A percentile compares a stretch with the other conserved stretches of the same genome.
Evolutionary conservation across 108 stramenopile species (phyloP).

Genomic region (Cyclotella distinguenda): DNA sequence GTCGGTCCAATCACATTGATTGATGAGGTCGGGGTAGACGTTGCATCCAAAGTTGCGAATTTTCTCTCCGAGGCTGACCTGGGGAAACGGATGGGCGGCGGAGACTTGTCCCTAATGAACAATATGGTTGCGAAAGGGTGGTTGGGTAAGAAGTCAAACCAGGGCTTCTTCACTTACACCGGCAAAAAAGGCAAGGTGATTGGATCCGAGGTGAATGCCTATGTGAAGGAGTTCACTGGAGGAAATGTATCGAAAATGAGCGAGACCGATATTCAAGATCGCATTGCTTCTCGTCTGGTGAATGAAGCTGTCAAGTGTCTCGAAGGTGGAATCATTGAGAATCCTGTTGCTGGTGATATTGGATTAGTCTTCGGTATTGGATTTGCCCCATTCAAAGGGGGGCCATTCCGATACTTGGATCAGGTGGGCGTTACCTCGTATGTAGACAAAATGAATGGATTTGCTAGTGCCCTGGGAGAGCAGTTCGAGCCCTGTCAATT

Average conservation of each 20-base stretch:
- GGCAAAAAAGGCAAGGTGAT: conserved; percentile 85
- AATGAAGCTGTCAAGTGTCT: conserved; percentile 98
- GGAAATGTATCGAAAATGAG: conserved; percentile 59
- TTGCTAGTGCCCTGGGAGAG: conserved; percentile 90
- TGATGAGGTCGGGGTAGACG: conserved; percentile 94
- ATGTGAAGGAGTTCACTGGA: conserved; percentile 66
- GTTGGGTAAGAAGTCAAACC: conserved; percentile 94
- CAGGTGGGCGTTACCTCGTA: conserved; percentile 84
- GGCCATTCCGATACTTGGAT: conserved; percentile 97
- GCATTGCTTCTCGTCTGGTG: conserved; percentile 91
- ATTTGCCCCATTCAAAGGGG: conserved; percentile 99
- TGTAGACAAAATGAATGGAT: conserved; percentile 92
- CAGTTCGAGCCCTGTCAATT: conserved; percentile 98
- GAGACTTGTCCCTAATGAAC: conserved; percentile 87
- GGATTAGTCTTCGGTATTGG: conserved; percentile 99
- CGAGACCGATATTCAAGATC: conserved; percentile 93
- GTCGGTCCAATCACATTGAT: conserved; percentile 87
- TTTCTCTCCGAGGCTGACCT: conserved; percentile 94
- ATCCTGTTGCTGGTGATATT: conserved; percentile 97
- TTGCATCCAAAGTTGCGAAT: conserved; percentile 88
- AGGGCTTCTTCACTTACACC: conserved; percentile 97
- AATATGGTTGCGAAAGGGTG: conserved; percentile 96
- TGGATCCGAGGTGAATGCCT: conserved; percentile 78
- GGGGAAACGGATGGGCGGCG: conserved; percentile 93
- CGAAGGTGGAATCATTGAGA: conserved; percentile 96